phyloP scores from a whole-genome alignment of 768 basidiomycete species.

The Lyophyllum semitale region DNA sequence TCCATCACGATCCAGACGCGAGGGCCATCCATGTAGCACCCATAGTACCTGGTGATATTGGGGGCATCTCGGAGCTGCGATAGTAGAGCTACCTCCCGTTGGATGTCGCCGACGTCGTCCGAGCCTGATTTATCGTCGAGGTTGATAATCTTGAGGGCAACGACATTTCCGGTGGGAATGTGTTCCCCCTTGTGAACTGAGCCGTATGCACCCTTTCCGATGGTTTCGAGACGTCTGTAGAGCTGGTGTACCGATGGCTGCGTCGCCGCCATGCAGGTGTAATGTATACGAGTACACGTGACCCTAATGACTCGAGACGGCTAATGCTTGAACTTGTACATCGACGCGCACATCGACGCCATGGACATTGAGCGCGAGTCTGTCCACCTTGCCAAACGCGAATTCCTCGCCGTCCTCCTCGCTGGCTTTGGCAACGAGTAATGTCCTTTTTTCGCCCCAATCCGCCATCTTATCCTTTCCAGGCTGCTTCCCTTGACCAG shows the following conservation, averaged over 20 bases:
- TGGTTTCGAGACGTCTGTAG: slow-evolving; percentile 85
- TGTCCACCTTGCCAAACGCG: slow-evolving; percentile 55
- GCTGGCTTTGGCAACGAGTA: slow-evolving; percentile 94
- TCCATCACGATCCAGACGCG: slow-evolving; percentile 99
- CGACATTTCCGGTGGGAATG: slow-evolving; percentile 80
- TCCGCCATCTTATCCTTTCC: slow-evolving; percentile 17
- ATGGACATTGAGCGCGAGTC: slow-evolving; percentile 70
- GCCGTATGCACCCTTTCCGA: slow-evolving; percentile 95
- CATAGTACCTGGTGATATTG: slow-evolving; percentile 93
- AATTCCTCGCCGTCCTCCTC: slow-evolving; percentile 87
- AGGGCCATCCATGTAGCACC: slow-evolving; percentile 93
- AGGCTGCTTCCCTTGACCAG: slow-evolving; percentile 77
- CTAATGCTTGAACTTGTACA: neutral
- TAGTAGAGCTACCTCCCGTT: slow-evolving; percentile 91
- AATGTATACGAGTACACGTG: slow-evolving; percentile 7
- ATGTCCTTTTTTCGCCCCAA: neutral
- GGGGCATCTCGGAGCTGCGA: slow-evolving; percentile 88
- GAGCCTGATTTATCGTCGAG: slow-evolving; percentile 82
- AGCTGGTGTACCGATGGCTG: slow-evolving; percentile 75
- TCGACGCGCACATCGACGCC: neutral
- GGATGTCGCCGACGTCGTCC: slow-evolving; percentile 96
- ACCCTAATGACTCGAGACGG: slow-evolving; percentile 7
- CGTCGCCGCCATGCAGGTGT: slow-evolving; percentile 29
- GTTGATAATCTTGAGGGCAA: slow-evolving; percentile 98
- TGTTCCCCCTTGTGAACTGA: slow-evolving; percentile 93